Conservation (phyloP, 2,329 filamentous ascomycete species). For the Pseudogymnoascus sp. region DNA sequence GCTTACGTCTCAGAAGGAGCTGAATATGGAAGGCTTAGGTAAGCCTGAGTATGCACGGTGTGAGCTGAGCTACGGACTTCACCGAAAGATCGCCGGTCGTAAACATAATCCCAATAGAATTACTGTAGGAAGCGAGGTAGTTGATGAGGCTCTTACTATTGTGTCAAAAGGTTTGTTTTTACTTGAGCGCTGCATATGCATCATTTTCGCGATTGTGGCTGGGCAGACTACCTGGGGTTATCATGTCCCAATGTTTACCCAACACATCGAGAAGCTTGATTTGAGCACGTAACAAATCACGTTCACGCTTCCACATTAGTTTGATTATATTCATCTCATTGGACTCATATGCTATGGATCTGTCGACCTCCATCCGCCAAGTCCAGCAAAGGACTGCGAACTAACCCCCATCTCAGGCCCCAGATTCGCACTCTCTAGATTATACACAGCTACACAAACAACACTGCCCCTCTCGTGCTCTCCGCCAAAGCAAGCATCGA, state of each 20-base stretch:
- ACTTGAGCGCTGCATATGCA: background rate
- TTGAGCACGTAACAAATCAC: background rate
- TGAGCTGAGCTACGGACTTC: background rate
- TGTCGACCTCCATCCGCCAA: background rate
- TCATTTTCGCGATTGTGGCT: background rate
- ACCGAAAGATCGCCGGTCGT: background rate
- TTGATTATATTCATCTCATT: conserved; percentile 7
- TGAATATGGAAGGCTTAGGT: background rate
- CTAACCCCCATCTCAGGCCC: background rate
- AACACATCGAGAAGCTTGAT: background rate
- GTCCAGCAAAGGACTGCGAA: background rate
- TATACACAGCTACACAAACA: conserved; percentile 9
- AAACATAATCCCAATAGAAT: background rate
- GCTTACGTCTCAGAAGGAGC: background rate
- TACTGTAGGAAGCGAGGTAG: no score
- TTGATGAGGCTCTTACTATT: background rate
- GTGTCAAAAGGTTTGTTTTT: background rate
- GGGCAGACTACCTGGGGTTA: no score
- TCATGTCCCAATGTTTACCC: background rate
- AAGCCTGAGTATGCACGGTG: background rate
- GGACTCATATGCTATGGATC: conserved; percentile 7
- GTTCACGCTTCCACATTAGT: background rate
- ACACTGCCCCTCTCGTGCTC: background rate
- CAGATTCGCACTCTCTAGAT: conserved; percentile 8
- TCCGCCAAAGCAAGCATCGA: background rate